phyloP scores from a whole-genome alignment of 345 rosid species.

The Hevea brasiliensis region DNA sequence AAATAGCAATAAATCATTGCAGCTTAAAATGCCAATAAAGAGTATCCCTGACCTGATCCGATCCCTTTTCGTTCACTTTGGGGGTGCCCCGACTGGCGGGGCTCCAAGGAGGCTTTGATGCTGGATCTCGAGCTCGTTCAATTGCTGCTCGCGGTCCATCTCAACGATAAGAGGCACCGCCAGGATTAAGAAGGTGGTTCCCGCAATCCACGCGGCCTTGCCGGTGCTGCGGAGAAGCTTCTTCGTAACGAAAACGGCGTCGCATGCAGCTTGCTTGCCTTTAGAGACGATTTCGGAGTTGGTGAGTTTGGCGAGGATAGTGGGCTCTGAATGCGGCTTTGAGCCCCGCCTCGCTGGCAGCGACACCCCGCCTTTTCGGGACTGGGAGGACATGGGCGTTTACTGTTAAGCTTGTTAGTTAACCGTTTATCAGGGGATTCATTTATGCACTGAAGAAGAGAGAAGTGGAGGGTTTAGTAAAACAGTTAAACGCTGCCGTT shows the following conservation, averaged over 20 bases:
- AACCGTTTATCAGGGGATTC: no score
- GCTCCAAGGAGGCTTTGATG: constrained; percentile 70
- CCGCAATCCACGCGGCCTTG: constrained; percentile 82
- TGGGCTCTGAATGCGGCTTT: constrained; percentile 26
- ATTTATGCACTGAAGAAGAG: not conserved
- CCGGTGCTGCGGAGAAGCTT: constrained; percentile 81
- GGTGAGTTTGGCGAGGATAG: constrained; percentile 42
- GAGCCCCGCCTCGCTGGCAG: constrained; percentile 39
- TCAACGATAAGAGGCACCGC: constrained; percentile 63
- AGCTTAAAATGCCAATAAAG: not conserved
- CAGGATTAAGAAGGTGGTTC: constrained; percentile 69
- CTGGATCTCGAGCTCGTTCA: constrained; percentile 65
- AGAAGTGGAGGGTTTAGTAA: not conserved
- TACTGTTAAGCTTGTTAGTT: no score
- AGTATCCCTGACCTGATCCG: constrained; percentile 16
- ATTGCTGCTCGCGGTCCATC: constrained; percentile 69
- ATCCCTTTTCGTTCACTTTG: constrained; percentile 13
- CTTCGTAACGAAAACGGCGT: constrained; percentile 59
- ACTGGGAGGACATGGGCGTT: constrained; percentile 41
- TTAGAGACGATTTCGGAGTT: constrained; percentile 44
- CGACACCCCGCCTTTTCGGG: constrained; percentile 52
- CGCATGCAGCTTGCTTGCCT: constrained; percentile 57
- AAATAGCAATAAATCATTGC: not conserved
- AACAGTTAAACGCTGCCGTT: constrained; percentile 3
- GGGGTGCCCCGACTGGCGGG: constrained; percentile 32